Percentiles rank a stretch among this genome's conserved stretches.
phyloP scores from a whole-genome alignment of 306 rosid genomes.

The Medicago lupulina region DNA sequence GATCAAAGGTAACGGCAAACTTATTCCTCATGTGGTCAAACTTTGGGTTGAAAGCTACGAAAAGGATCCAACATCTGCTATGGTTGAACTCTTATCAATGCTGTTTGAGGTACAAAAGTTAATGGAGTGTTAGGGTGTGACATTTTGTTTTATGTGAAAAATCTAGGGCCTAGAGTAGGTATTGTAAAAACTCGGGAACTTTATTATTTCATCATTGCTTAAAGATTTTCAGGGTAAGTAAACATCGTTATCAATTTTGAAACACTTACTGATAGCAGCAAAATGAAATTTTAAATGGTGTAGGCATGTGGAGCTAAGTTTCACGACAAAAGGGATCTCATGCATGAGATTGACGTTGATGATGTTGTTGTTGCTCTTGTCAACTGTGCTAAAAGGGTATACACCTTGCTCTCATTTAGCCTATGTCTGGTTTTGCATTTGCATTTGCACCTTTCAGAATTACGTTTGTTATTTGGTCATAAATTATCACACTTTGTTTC shows the following conservation, averaged over 20 bases:
- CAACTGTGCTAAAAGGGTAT: constrained; percentile 83
- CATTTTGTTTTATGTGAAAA: constrained; percentile 29
- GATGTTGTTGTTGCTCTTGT: constrained; percentile 95
- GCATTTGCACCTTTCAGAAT: background rate
- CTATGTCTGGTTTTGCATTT: background rate
- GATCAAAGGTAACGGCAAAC: constrained; percentile 75
- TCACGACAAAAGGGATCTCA: constrained; percentile 65
- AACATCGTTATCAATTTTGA: constrained; percentile 13
- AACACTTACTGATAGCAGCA: constrained; percentile 32
- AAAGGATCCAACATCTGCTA: constrained; percentile 72
- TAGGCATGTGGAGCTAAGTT: constrained; percentile 97
- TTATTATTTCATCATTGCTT: constrained; percentile 11
- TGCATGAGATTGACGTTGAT: constrained; percentile 89
- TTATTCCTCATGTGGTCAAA: constrained; percentile 77
- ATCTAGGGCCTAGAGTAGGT: constrained; percentile 19
- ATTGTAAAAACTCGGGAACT: background rate
- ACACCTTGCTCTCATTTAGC: constrained; percentile 23
- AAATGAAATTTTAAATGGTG: constrained; percentile 39
- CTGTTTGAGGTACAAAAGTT: constrained; percentile 72
- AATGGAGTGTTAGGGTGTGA: background rate
- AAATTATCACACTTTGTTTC: background rate
- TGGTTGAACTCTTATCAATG: constrained; percentile 84
- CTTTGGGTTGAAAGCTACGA: constrained; percentile 93
- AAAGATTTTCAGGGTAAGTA: constrained; percentile 8
- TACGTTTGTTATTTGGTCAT: background rate